phyloP scores from a whole-genome alignment of 192 early-diverging fungal species.

The Coemansia sp. region DNA sequence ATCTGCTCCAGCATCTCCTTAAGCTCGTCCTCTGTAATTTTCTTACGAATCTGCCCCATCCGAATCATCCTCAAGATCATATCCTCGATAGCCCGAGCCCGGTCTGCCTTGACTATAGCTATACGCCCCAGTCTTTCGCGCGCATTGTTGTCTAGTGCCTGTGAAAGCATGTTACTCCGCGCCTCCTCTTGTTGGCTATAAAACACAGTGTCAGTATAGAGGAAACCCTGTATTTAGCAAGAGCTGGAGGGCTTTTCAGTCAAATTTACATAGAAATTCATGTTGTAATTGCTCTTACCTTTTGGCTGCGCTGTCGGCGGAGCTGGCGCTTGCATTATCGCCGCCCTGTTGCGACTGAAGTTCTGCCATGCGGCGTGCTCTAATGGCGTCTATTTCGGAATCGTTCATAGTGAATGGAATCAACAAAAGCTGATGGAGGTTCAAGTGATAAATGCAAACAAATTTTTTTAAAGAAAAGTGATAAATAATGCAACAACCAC shows the following conservation, averaged over 20 bases:
- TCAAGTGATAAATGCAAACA: background rate
- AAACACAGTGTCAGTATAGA: background rate
- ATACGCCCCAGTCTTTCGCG: slow-evolving; percentile 84
- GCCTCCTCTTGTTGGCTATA: slow-evolving; percentile 77
- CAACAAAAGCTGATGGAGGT: no score
- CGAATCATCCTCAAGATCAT: slow-evolving; percentile 88
- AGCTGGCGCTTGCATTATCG: background rate
- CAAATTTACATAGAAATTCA: background rate
- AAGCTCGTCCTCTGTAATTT: slow-evolving; percentile 79
- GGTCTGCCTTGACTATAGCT: slow-evolving; percentile 84
- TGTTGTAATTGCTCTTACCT: background rate
- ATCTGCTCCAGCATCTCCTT: slow-evolving; percentile 83
- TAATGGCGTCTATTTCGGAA: slow-evolving; percentile 20
- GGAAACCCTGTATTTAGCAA: slow-evolving; percentile 9
- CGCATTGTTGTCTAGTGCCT: slow-evolving; percentile 78
- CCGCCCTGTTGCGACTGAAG: slow-evolving; percentile 7
- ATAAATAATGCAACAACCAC: no score
- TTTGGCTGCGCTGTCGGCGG: background rate
- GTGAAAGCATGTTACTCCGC: slow-evolving; percentile 72
- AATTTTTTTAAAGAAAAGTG: background rate
- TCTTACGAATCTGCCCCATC: slow-evolving; percentile 73
- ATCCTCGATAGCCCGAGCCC: slow-evolving; percentile 85
- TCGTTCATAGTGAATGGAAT: no score
- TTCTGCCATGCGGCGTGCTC: slow-evolving; percentile 9
- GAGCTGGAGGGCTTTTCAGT: no score